phyloP scores from a whole-genome alignment of 2,329 filamentous ascomycete species.

The Exophiala sp. region DNA sequence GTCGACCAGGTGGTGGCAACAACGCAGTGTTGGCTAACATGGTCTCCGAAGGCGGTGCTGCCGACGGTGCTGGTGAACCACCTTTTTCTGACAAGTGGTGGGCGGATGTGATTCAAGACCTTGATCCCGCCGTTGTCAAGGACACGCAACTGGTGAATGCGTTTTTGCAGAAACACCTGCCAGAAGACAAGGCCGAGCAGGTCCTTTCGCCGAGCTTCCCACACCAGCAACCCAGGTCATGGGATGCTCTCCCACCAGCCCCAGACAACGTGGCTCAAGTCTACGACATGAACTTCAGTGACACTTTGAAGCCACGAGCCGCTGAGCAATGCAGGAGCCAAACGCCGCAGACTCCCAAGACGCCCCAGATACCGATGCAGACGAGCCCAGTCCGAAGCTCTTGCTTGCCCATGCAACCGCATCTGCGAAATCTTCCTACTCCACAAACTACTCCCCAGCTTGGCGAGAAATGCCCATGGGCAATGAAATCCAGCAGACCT shows the following conservation, averaged over 20 bases:
- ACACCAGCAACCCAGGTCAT: slow-evolving; percentile 2
- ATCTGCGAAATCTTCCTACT: slow-evolving; percentile 54
- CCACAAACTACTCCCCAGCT: slow-evolving; percentile 55
- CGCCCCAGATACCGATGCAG: slow-evolving; percentile 14
- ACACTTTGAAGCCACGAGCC: slow-evolving; percentile 15
- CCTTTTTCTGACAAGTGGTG: slow-evolving; percentile 21
- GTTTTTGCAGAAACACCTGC: slow-evolving; percentile 15
- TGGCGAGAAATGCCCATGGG: slow-evolving; percentile 11
- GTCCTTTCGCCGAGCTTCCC: background rate
- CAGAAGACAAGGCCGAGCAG: slow-evolving; percentile 9
- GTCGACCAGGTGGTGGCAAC: slow-evolving; percentile 7
- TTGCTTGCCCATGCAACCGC: slow-evolving; percentile 50
- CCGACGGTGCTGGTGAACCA: slow-evolving; percentile 2
- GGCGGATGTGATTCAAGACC: slow-evolving; percentile 14
- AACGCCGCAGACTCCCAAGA: slow-evolving; percentile 4
- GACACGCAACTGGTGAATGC: slow-evolving; percentile 15
- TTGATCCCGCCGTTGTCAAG: slow-evolving; percentile 19
- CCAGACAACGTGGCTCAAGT: slow-evolving; percentile 2
- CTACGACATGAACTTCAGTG: slow-evolving; percentile 22
- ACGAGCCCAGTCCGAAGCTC: slow-evolving; percentile 20
- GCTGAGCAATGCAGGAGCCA: background rate
- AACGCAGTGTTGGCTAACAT: slow-evolving; percentile 17
- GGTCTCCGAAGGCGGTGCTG: slow-evolving; percentile 15
- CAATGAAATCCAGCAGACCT: slow-evolving; percentile 52
- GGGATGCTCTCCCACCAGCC: slow-evolving; percentile 2